Base-by-base conservation (phyloP, 305 asterid species). In the Nicotiana rustica region DNA sequence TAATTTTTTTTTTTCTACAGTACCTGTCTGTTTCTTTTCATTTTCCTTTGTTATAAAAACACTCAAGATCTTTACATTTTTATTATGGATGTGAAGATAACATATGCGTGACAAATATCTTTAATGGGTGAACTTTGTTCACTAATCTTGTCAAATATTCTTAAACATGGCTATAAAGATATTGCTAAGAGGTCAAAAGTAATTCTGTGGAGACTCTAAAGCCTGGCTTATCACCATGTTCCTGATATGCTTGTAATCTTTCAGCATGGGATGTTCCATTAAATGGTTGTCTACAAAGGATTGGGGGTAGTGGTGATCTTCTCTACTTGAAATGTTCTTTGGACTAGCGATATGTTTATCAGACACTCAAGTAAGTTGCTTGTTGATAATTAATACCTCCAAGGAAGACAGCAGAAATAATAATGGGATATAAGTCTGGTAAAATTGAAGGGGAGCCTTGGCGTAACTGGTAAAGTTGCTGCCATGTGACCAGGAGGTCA, bases 241-340 rank as follows among this genome's bases (percentile, higher is more conserved):
- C 0, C n/a, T 25, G 13, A 49, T 47, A 21, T 21, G 41, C 4
- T 14, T 73, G 14, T 73, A 7, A 73, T 21, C 14, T 73, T 12
- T 73, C 8, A 6, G 19, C 62, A 14, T 47, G 2, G 4, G 15
- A 6, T 21, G 79, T 49, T 44, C 12, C 5, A 0, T 44, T 29
- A 44, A 57, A 70, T 68, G 77, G 19, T n/a, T 68, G 9, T n/a
- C 10, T 70, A 19, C 59, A 18, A 5, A 10, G 35, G 21, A 44
- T 15, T 21, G 64, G 64, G 79, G 79, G 59, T 49, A 49, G 79
- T 49, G 64, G 65, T 21, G 19, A 71, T 71, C 19, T 71, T 19
- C 38, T 44, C 13, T 19, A 71, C 78, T 47, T 6, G 7, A 47
- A 47, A 47, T 44, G 49, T 14, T 12, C 79, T 6, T 4, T 49